Evolutionary conservation across 129 eudicot genomes (phyloP).

Genomic region (Centella asiatica): DNA sequence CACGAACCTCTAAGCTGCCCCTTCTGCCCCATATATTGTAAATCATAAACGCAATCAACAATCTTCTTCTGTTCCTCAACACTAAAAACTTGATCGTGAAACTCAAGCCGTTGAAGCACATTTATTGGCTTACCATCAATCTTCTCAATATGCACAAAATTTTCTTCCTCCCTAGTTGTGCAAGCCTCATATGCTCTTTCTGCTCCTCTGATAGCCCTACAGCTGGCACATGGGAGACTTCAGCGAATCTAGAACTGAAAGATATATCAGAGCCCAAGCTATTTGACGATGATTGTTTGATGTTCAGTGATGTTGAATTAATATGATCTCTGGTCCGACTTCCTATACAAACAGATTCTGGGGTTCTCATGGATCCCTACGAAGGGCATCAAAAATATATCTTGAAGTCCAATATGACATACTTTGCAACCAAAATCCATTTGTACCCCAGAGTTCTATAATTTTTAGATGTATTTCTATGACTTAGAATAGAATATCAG

Average conservation of each 20-base stretch:
- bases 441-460: too few relatives aligned
- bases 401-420: too few relatives aligned
- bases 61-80: slow-evolving; percentile 48
- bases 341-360: slow-evolving; percentile 15
- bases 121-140: slow-evolving; percentile 35
- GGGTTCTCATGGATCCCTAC: slow-evolving; percentile 14
- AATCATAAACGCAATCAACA: slow-evolving; percentile 42
- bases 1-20: slow-evolving; percentile 68
- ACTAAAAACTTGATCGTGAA: slow-evolving; percentile 49
- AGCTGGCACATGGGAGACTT: slow-evolving; percentile 9
- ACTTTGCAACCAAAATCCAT: too few relatives aligned
- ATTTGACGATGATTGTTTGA: slow-evolving; percentile 18
- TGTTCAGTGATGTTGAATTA: slow-evolving; percentile 26
- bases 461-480: too few relatives aligned
- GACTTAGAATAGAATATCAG: too few relatives aligned
- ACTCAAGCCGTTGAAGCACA: slow-evolving; percentile 60
- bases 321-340: slow-evolving; percentile 7
- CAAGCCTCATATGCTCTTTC: slow-evolving; percentile 25
- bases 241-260: slow-evolving; percentile 1
- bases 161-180: slow-evolving; percentile 37
- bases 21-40: slow-evolving; percentile 58
- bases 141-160: slow-evolving; percentile 41
- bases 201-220: slow-evolving; percentile 27
- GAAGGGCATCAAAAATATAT: too few relatives aligned
- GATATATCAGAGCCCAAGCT: slow-evolving; percentile 7